phyloP scores from a whole-genome alignment of 2,329 filamentous ascomycete genomes.

The Fusarium marasasianum region DNA sequence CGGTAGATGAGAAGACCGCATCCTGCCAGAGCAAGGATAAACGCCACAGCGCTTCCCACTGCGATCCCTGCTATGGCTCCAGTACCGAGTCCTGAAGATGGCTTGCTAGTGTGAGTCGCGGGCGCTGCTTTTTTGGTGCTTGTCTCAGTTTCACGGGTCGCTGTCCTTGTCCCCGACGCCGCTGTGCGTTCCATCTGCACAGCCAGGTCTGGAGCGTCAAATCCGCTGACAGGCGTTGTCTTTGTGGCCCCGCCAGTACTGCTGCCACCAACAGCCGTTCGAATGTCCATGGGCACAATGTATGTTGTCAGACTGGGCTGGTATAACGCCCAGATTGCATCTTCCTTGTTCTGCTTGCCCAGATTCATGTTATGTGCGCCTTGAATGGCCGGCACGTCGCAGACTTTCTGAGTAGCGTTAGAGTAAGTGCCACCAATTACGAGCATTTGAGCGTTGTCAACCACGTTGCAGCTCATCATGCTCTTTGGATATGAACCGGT shows the following conservation, averaged over 20 bases:
- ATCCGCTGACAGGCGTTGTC: slow-evolving; percentile 4
- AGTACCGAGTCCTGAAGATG: background rate
- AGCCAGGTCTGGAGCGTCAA: slow-evolving; percentile 1
- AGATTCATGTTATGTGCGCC: slow-evolving; percentile 8
- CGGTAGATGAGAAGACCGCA: background rate
- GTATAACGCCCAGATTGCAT: slow-evolving; percentile 3
- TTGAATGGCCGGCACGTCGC: background rate
- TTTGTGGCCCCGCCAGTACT: background rate
- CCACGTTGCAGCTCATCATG: slow-evolving; percentile 10
- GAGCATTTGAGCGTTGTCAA: background rate
- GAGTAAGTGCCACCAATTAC: background rate
- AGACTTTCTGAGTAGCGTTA: background rate
- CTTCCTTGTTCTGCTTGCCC: slow-evolving; percentile 1
- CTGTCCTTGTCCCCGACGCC: background rate
- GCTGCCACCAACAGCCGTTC: background rate
- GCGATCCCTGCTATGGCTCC: slow-evolving; percentile 13
- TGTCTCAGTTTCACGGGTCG: background rate
- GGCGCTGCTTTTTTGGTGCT: background rate
- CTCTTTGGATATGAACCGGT: background rate
- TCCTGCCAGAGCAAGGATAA: background rate
- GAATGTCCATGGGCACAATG: background rate
- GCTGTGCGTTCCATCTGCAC: slow-evolving; percentile 1
- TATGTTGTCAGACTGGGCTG: background rate
- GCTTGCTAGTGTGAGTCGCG: background rate
- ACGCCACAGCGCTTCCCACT: background rate